These are phyloP conservation scores for Cyclotella baltica DNA, from an alignment of 108 stramenopile genomes.

Conservation along the genomic window DNA sequence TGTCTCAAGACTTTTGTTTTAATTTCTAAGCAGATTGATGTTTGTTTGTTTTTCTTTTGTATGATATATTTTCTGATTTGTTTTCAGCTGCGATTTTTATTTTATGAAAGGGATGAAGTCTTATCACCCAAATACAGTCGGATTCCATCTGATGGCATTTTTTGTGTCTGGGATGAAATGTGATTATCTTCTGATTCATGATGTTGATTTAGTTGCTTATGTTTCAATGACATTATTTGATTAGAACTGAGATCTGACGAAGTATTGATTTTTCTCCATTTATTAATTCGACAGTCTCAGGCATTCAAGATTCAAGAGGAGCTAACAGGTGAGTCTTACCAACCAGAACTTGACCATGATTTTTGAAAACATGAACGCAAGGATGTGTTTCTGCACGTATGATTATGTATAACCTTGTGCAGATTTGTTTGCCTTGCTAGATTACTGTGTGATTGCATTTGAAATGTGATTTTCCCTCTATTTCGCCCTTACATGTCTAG, in stretches of 20 bases:
- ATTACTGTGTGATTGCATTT: constrained; percentile 18
- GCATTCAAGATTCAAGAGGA: too few relatives aligned
- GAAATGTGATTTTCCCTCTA: constrained; percentile 25
- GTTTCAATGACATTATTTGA: background rate
- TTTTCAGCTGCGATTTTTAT: background rate
- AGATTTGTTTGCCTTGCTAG: constrained; percentile 56
- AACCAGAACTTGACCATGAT: too few relatives aligned
- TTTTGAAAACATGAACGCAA: constrained; percentile 18
- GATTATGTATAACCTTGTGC: constrained; percentile 29
- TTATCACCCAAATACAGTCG: constrained; percentile 57
- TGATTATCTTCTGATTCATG: constrained; percentile 57
- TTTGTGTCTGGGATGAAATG: constrained; percentile 40
- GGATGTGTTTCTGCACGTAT: constrained; percentile 59
- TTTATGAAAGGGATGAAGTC: constrained; percentile 39
- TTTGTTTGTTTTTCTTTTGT: background rate
- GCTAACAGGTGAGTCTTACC: background rate
- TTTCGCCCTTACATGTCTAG: constrained; percentile 51
- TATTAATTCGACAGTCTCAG: too few relatives aligned
- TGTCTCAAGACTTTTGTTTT: constrained; percentile 59
- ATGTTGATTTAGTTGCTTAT: background rate
- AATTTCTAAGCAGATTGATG: constrained; percentile 51
- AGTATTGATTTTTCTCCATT: too few relatives aligned
- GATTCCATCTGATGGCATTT: constrained; percentile 44
- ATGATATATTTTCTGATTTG: background rate
- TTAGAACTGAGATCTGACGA: too few relatives aligned